Evolutionary conservation across 495 filamentous ascomycete genomes (phyloP).

Genomic region (Glutinoglossum americanum): DNA sequence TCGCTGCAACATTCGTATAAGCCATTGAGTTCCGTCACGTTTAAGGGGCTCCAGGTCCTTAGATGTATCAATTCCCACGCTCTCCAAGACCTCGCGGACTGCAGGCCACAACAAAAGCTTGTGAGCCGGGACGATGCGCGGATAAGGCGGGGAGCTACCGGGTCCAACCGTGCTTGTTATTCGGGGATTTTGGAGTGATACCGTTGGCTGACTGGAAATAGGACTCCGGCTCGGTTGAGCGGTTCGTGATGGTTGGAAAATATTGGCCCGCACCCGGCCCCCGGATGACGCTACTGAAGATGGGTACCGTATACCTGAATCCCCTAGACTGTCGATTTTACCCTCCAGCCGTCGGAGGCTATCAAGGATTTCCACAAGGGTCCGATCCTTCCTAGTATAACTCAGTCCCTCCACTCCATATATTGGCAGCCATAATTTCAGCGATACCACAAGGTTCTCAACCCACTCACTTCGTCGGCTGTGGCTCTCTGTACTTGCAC

Average conservation of each 20-base stretch:
- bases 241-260: background rate
- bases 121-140: slow-evolving; percentile 22
- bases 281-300: slow-evolving; percentile 6
- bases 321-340: slow-evolving; percentile 25
- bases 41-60: slow-evolving; percentile 11
- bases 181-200: background rate
- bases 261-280: slow-evolving; percentile 6
- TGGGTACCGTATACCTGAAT: slow-evolving; percentile 9
- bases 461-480: slow-evolving; percentile 40
- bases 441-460: slow-evolving; percentile 4
- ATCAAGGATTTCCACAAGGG: slow-evolving; percentile 34
- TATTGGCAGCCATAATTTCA: slow-evolving; percentile 2
- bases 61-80: slow-evolving; percentile 13
- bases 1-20: slow-evolving; percentile 21
- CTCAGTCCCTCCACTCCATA: slow-evolving; percentile 8
- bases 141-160: background rate
- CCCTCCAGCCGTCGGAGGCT: slow-evolving; percentile 28
- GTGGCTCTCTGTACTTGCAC: slow-evolving; percentile 36
- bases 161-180: background rate
- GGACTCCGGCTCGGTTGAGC: background rate
- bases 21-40: slow-evolving; percentile 24
- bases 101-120: slow-evolving; percentile 36
- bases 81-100: slow-evolving; percentile 24
- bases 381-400: slow-evolving; percentile 34
- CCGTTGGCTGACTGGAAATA: background rate